Evolutionary conservation across 192 early-diverging fungal species (phyloP), one percentile per base, ranked within the genome.

Genomic region (Podila clonocystis): DNA sequence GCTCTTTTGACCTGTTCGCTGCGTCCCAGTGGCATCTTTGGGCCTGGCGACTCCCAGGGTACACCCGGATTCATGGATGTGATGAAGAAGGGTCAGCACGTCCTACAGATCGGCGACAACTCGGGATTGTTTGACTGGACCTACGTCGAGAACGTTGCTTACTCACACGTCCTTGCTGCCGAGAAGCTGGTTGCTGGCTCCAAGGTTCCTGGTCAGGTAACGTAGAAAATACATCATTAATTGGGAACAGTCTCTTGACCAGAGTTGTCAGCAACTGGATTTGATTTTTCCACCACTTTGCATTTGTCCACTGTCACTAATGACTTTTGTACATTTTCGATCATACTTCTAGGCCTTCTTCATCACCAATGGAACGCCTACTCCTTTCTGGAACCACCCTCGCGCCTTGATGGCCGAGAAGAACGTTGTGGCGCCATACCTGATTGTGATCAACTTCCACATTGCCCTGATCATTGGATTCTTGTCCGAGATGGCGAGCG

Each of bases 61-160:
- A 91, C 91, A 15, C 91, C 93, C 0, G 92, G 90, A 19, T 85
- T 90, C 58, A 71, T 95, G 78, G 83, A 85, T 74, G 91, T 93
- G 1, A 69, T 86, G 67, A 75, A 87, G 70, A 85, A 88, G 75
- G 85, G 89, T 29, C 83, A 91, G 83, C 85, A 85, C 85, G 70
- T 88, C 57, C 85, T 95, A 67, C 94, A 95, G 84, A 91, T 98
- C 63, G 97, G 97, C 24, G 79, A 91, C 73, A 97, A 97, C 86
- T 87, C 83, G 0, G 90, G 89, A 45, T 73, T 97, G 48, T 93
- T 96, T 80, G 97, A 98, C 71, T 96, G 90, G 77, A 97, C 97
- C 12, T 96, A 97, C 73, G 97, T 98, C 8, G 95, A 90, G 73
- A 98, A 98, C 68, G 91, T 94, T n/a, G 95, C 95, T 9, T 94